These are phyloP conservation scores for Thielaviopsis euricoi DNA, from an alignment of 2,329 filamentous ascomycete genomes.

Conservation along the genomic window DNA sequence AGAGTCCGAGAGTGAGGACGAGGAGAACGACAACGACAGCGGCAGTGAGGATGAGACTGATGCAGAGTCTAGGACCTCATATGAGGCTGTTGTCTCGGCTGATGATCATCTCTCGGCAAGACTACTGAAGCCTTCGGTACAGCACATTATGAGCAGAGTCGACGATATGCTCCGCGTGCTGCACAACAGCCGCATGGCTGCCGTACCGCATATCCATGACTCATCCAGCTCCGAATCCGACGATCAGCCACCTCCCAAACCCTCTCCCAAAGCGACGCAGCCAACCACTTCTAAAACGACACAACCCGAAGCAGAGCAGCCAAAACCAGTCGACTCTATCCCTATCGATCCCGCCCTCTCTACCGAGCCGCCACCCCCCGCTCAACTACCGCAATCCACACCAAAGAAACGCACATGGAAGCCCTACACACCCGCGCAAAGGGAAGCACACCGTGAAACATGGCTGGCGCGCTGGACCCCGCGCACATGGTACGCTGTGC, in stretches of 20 bases:
- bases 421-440: not conserved
- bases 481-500: slow-evolving; percentile 72
- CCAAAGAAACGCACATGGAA: not conserved
- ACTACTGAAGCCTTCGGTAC: slow-evolving; percentile 50
- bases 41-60: not conserved
- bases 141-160: slow-evolving; percentile 53
- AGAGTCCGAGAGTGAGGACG: not conserved
- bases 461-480: slow-evolving; percentile 24
- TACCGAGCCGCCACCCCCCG: not conserved
- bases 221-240: slow-evolving; percentile 10
- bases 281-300: not conserved
- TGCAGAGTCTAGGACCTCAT: slow-evolving; percentile 15
- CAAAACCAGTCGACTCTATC: too few species aligned
- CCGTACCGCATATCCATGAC: slow-evolving; percentile 5
- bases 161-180: slow-evolving; percentile 55
- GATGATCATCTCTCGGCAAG: slow-evolving; percentile 53
- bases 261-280: not conserved
- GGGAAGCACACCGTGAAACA: slow-evolving; percentile 13
- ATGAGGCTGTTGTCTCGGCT: slow-evolving; percentile 40
- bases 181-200: slow-evolving; percentile 43
- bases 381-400: not conserved
- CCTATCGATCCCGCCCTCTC: too few species aligned
- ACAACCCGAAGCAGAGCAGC: too few species aligned
- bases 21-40: not conserved
- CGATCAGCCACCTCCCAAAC: not conserved